Conservation (phyloP, 2,329 filamentous ascomycete species). For the Amylocarpus encephaloides region DNA sequence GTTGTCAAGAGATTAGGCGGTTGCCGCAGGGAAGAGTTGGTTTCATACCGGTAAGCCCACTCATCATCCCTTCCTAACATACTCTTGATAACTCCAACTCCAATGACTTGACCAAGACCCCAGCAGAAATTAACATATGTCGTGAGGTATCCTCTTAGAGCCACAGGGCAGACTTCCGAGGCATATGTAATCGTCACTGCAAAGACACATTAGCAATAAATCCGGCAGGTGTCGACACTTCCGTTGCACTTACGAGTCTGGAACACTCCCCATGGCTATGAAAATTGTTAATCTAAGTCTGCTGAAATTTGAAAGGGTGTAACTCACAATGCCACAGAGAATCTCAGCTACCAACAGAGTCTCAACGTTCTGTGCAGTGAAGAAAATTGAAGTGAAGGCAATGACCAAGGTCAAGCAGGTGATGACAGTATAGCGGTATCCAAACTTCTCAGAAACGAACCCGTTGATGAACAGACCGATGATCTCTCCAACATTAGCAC, state of each 20-base stretch:
- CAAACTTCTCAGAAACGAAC: conserved; percentile 44
- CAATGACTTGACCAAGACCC: conserved; percentile 45
- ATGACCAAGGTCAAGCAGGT: conserved; percentile 39
- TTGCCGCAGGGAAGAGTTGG: no score
- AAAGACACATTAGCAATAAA: conserved; percentile 3
- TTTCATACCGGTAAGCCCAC: conserved; percentile 40
- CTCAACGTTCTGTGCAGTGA: conserved; percentile 42
- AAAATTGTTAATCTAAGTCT: conserved; percentile 2
- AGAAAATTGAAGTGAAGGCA: conserved; percentile 44
- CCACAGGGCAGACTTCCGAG: conserved; percentile 50
- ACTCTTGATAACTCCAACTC: conserved; percentile 43
- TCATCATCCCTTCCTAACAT: conserved; percentile 40
- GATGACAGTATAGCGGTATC: conserved; percentile 46
- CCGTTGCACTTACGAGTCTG: conserved; percentile 37
- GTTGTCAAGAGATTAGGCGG: not conserved
- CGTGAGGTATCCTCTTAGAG: conserved; percentile 47
- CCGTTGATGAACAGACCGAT: conserved; percentile 46
- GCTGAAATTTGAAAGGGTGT: no score
- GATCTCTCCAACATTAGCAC: conserved; percentile 34
- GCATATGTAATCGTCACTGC: conserved; percentile 32
- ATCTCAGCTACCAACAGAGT: conserved; percentile 44
- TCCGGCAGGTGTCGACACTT: not conserved
- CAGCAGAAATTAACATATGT: conserved; percentile 53
- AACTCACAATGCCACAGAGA: conserved; percentile 39
- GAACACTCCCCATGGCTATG: conserved; percentile 38